Evolutionary conservation across 768 basidiomycete species (phyloP).

Genomic region (Terana coerulea): DNA sequence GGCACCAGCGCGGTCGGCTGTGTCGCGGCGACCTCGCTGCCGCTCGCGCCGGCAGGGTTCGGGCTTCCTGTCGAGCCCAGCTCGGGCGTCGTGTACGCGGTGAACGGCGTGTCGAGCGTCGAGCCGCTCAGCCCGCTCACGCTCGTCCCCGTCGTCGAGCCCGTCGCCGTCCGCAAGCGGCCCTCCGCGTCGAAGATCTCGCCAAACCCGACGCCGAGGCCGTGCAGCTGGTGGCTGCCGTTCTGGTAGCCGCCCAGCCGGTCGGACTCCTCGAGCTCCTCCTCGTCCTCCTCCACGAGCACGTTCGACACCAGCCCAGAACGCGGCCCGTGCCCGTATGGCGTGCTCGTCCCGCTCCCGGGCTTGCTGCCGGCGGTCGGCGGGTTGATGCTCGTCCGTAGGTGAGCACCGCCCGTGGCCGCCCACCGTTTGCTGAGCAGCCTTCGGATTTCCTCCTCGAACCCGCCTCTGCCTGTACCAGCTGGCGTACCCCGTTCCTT

Average conservation of each 20-base stretch:
- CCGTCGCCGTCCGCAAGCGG: slow-evolving; percentile 54
- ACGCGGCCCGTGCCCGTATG: slow-evolving; percentile 48
- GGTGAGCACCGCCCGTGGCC: slow-evolving; percentile 50
- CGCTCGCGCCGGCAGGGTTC: slow-evolving; percentile 27
- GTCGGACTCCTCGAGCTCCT: slow-evolving; percentile 62
- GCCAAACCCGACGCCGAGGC: slow-evolving; percentile 38
- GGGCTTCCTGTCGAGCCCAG: slow-evolving; percentile 29
- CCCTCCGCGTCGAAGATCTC: slow-evolving; percentile 38
- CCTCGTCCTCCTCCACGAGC: slow-evolving; percentile 74
- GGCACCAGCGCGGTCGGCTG: slow-evolving; percentile 63
- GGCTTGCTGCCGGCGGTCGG: slow-evolving; percentile 42
- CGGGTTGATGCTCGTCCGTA: slow-evolving; percentile 59
- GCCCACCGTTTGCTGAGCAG: slow-evolving; percentile 74
- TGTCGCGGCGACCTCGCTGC: slow-evolving; percentile 35
- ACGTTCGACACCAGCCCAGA: slow-evolving; percentile 50
- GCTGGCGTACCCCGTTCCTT: slow-evolving; percentile 43
- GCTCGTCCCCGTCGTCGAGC: slow-evolving; percentile 37
- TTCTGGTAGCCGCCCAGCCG: slow-evolving; percentile 26
- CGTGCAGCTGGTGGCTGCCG: slow-evolving; percentile 24
- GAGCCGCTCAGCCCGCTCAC: slow-evolving; percentile 29
- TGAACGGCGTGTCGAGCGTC: slow-evolving; percentile 45
- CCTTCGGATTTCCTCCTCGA: slow-evolving; percentile 77
- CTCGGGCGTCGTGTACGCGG: slow-evolving; percentile 62
- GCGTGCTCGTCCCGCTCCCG: slow-evolving; percentile 67
- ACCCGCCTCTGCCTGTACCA: slow-evolving; percentile 49